Conservation (phyloP, 495 filamentous ascomycete species). For the Choiromyces venosus region DNA sequence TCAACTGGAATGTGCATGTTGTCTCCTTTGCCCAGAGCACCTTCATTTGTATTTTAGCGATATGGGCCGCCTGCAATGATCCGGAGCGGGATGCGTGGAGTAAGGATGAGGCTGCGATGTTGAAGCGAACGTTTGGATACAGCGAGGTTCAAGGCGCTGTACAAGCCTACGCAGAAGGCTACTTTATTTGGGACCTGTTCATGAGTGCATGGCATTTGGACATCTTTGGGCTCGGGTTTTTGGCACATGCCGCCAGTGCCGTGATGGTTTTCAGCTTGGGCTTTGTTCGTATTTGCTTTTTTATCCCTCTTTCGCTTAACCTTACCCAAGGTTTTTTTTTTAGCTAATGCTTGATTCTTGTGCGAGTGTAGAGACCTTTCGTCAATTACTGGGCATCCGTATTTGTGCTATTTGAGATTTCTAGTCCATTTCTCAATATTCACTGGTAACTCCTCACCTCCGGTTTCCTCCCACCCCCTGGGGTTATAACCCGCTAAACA, state of each 20-base stretch:
- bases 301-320: too few species aligned
- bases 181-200: conserved; percentile 89
- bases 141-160: conserved; percentile 75
- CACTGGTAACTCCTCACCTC: conserved; percentile 61
- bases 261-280: conserved; percentile 82
- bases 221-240: conserved; percentile 81
- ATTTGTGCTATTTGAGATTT: conserved; percentile 98
- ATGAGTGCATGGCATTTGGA: conserved; percentile 65
- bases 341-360: not conserved
- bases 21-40: conserved; percentile 83
- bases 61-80: conserved; percentile 80
- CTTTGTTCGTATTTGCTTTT: conserved; percentile 62
- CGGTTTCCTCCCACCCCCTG: not conserved
- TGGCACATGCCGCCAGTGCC: conserved; percentile 83
- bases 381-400: conserved; percentile 84
- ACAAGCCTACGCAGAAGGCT: conserved; percentile 80
- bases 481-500: not conserved
- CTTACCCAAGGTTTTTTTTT: not conserved
- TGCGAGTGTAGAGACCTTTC: conserved; percentile 69
- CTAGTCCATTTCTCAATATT: conserved; percentile 86
- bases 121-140: conserved; percentile 85
- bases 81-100: conserved; percentile 57
- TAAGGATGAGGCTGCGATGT: conserved; percentile 54
- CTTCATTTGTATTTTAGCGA: conserved; percentile 67
- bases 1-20: conserved; percentile 97